These are phyloP conservation scores for Sequoiadendron giganteum DNA, from an alignment of 75 land plant genomes.

Conservation along the genomic window DNA sequence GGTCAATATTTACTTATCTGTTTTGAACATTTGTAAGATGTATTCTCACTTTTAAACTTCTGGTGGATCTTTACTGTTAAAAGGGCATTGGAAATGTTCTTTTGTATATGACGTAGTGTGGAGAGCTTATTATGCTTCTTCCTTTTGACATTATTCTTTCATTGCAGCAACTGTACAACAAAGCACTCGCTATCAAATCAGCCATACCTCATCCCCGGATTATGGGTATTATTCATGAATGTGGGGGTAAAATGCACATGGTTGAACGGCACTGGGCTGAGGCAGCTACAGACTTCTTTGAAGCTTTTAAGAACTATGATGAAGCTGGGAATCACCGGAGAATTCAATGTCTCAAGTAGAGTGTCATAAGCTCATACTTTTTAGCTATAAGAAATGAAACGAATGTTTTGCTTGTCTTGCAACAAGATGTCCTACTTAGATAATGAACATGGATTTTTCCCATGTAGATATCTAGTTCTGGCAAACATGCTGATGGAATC, in stretches of 20 bases:
- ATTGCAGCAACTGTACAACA: conserved; percentile 92
- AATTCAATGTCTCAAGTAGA: conserved; percentile 95
- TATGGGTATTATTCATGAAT: conserved; percentile 98
- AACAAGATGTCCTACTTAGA: neutral
- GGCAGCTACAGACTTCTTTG: conserved; percentile 98
- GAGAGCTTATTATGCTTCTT: neutral
- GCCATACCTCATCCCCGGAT: conserved; percentile 98
- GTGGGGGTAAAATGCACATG: conserved; percentile 99
- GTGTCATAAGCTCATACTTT: neutral
- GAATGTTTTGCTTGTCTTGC: neutral
- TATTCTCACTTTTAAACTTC: neutral
- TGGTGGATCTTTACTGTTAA: neutral
- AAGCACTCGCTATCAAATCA: conserved; percentile 88
- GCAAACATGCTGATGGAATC: conserved; percentile 99
- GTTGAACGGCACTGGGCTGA: conserved; percentile 95
- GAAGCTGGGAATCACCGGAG: conserved; percentile 98
- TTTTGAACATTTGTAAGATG: neutral
- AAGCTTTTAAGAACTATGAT: conserved; percentile 98
- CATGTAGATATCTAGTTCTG: conserved; percentile 84
- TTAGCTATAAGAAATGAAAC: neutral
- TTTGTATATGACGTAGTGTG: neutral
- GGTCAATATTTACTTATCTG: neutral
- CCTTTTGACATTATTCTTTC: neutral
- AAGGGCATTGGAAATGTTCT: neutral
- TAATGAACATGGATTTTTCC: neutral